Conservation (phyloP, 768 basidiomycete genomes). For the Amanita exitialis region DNA sequence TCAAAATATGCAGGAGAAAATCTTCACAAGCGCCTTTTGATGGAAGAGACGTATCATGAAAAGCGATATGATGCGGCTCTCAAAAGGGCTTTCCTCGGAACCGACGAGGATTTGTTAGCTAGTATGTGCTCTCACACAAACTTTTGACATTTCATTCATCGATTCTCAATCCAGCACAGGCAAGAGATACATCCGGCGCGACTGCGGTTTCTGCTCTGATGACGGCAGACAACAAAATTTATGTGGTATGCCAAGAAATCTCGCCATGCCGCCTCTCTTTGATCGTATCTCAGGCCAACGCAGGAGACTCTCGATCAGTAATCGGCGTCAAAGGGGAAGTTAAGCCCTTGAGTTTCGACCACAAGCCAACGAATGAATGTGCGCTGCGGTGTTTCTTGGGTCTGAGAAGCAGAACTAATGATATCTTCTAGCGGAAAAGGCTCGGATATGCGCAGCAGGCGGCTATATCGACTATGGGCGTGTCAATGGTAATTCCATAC, state of each 20-base stretch:
- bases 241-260: constrained; percentile 47
- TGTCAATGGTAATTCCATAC: constrained; percentile 68
- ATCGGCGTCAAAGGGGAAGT: constrained; percentile 78
- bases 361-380: constrained; percentile 89
- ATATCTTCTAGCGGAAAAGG: constrained; percentile 55
- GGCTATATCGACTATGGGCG: constrained; percentile 96
- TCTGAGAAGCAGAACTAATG: constrained; percentile 5
- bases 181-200: constrained; percentile 90
- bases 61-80: constrained; percentile 67
- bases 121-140: constrained; percentile 34
- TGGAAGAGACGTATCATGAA: constrained; percentile 63
- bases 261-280: constrained; percentile 3
- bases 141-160: constrained; percentile 10
- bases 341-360: constrained; percentile 86
- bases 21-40: constrained; percentile 66
- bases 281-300: constrained; percentile 65
- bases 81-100: constrained; percentile 85
- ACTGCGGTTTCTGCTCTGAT: constrained; percentile 88
- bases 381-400: constrained; percentile 15
- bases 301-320: constrained; percentile 92
- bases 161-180: constrained; percentile 47
- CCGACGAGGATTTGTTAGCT: constrained; percentile 87
- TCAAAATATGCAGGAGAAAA: constrained; percentile 81
- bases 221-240: constrained; percentile 68
- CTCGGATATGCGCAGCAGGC: constrained; percentile 81